phyloP scores from a whole-genome alignment of 176 grass and related monocot genomes.

The Aegilops longissima region DNA sequence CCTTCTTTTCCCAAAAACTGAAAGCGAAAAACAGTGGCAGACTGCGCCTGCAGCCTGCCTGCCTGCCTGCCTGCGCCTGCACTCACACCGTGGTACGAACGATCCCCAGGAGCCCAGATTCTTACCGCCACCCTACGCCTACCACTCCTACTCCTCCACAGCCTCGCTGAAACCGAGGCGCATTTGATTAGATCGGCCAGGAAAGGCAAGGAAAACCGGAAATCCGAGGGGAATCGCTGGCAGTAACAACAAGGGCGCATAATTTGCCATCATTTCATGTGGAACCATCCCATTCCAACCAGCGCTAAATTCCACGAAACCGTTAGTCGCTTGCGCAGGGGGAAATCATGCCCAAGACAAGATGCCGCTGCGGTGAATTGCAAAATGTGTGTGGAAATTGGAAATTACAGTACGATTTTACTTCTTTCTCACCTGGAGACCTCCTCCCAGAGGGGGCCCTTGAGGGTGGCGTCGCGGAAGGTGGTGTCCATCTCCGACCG shows the following conservation, averaged over 20 bases:
- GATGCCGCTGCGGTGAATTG: not conserved
- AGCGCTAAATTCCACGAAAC: slow-evolving; percentile 57
- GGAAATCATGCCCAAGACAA: slow-evolving; percentile 20
- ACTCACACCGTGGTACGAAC: slow-evolving; percentile 41
- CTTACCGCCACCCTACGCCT: slow-evolving; percentile 31
- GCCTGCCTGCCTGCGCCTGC: slow-evolving; percentile 15
- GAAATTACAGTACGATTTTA: not conserved
- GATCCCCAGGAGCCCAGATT: slow-evolving; percentile 50
- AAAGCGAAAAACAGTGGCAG: slow-evolving; percentile 51
- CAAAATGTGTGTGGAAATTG: slow-evolving; percentile 23
- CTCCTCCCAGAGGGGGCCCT: slow-evolving; percentile 88
- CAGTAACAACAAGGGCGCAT: not conserved
- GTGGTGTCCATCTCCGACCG: slow-evolving; percentile 93
- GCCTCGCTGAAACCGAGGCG: slow-evolving; percentile 32
- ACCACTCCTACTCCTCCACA: not conserved
- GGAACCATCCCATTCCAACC: slow-evolving; percentile 3
- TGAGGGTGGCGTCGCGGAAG: slow-evolving; percentile 95
- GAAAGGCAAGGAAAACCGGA: not conserved
- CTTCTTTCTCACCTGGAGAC: slow-evolving; percentile 70
- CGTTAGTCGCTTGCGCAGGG: slow-evolving; percentile 32
- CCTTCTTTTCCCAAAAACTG: slow-evolving; percentile 61
- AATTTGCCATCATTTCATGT: slow-evolving; percentile 66
- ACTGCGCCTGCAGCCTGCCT: slow-evolving; percentile 35
- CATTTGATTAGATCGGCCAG: slow-evolving; percentile 24
- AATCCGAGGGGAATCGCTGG: slow-evolving; percentile 10